A percentile compares a stretch with the other conserved stretches of the same genome.
Evolutionary conservation across 495 filamentous ascomycete species (phyloP).

Genomic region (Neurospora sp.): DNA sequence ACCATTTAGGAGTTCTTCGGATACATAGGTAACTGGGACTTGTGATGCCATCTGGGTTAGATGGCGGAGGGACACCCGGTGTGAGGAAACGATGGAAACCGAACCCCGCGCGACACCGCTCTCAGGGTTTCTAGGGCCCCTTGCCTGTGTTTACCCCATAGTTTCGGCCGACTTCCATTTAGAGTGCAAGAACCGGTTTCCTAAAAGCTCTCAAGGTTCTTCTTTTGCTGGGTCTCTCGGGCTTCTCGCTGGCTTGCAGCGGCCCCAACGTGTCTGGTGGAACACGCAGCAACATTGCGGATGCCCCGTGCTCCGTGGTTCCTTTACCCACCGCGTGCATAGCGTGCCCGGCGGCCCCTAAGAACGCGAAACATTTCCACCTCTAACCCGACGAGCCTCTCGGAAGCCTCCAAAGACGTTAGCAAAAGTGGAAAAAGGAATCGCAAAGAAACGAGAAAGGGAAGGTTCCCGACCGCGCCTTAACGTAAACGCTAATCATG

Average conservation of each 20-base stretch:
- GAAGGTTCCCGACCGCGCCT: not conserved
- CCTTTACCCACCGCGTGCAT: not conserved
- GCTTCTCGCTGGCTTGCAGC: not conserved
- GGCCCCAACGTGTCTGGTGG: not conserved
- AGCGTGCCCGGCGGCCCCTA: not conserved
- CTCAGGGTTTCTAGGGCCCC: not conserved
- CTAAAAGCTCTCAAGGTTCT: not conserved
- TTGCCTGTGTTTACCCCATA: not conserved
- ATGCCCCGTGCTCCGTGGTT: not conserved
- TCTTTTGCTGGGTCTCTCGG: not conserved
- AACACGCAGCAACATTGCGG: not conserved
- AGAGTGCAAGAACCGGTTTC: not conserved
- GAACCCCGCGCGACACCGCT: not conserved
- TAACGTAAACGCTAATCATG: not conserved
- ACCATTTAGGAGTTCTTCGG: not conserved
- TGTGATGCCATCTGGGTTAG: not conserved
- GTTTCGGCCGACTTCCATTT: not conserved
- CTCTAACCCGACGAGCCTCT: not conserved
- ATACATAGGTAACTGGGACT: not conserved
- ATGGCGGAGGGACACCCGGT: not conserved
- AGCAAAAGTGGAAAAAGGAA: not conserved
- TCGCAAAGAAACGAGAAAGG: not conserved
- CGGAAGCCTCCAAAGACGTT: not conserved
- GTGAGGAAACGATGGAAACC: not conserved
- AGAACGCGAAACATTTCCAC: not conserved